Conservation (phyloP, 2,329 filamentous ascomycete genomes). For the Elsinoe arachidis region DNA sequence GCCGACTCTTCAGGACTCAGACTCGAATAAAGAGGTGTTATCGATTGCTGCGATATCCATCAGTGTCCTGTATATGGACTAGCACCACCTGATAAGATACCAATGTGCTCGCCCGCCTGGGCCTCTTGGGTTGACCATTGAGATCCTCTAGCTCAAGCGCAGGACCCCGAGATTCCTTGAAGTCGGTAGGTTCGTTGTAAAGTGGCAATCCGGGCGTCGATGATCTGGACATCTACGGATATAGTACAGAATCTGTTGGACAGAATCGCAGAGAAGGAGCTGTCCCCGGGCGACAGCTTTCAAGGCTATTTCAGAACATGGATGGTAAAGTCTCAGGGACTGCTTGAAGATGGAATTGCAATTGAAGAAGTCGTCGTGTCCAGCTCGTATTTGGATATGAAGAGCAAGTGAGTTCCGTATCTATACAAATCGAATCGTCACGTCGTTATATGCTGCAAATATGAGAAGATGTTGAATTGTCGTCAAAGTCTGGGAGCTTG, state of each 20-base stretch:
- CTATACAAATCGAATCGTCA: neutral
- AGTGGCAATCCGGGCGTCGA: constrained; percentile 50
- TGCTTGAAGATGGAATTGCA: neutral
- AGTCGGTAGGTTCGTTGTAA: constrained; percentile 37
- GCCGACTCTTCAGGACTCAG: constrained; percentile 74
- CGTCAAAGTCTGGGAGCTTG: neutral
- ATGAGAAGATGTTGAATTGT: neutral
- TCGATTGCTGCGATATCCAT: constrained; percentile 26
- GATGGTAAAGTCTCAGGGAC: neutral
- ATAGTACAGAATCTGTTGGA: neutral
- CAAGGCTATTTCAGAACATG: constrained; percentile 8
- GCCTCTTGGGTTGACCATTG: constrained; percentile 12
- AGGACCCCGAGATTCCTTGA: constrained; percentile 20
- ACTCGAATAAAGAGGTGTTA: constrained; percentile 48
- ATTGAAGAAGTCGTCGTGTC: neutral
- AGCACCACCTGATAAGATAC: neutral
- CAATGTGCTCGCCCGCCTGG: constrained; percentile 1
- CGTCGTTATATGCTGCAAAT: neutral
- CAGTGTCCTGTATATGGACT: neutral
- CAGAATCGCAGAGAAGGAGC: neutral
- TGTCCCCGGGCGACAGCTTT: constrained; percentile 1
- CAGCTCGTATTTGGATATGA: no score
- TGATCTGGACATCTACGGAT: constrained; percentile 49
- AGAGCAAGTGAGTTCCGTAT: no score
- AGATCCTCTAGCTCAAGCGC: constrained; percentile 5